A percentile compares a stretch with the other conserved stretches of the same genome.
phyloP scores from a whole-genome alignment of 73 alveolate species.

The Tetrahymena malaccensis region DNA sequence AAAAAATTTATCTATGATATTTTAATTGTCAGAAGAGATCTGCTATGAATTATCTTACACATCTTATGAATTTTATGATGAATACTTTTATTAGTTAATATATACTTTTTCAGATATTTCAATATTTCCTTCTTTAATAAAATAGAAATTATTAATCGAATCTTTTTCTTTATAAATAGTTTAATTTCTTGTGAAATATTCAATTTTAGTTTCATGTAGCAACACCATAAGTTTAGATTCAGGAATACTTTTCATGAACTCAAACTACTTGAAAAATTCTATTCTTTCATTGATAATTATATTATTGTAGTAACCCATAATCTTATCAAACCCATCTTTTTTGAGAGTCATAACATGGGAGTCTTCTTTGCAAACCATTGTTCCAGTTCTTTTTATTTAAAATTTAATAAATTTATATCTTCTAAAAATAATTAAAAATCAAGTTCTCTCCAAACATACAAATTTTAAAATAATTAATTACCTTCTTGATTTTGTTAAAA shows the following conservation, averaged over 20 bases:
- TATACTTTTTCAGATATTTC: neutral
- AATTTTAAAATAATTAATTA: neutral
- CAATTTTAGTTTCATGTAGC: neutral
- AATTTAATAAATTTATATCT: no score
- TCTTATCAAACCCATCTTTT: conserved; percentile 56
- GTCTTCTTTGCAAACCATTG: conserved; percentile 71
- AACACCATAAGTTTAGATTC: neutral
- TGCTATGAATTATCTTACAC: neutral
- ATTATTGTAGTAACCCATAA: conserved; percentile 14
- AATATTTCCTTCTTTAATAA: neutral
- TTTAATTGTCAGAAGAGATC: neutral
- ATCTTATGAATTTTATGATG: neutral
- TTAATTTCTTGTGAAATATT: neutral
- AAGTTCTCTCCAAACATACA: no score
- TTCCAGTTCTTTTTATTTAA: conserved; percentile 78
- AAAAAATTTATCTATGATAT: neutral
- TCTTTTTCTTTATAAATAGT: neutral
- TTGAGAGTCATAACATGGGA: conserved; percentile 72
- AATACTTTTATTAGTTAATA: neutral
- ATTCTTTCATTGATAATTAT: neutral
- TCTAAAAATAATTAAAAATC: no score
- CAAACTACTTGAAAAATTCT: neutral
- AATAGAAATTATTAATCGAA: neutral
- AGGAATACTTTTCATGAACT: neutral
- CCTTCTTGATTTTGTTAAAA: conserved; percentile 53